These are phyloP conservation scores for Puccinia polysora DNA, from an alignment of 1,284 basidiomycete genomes.

Conservation along the genomic window DNA sequence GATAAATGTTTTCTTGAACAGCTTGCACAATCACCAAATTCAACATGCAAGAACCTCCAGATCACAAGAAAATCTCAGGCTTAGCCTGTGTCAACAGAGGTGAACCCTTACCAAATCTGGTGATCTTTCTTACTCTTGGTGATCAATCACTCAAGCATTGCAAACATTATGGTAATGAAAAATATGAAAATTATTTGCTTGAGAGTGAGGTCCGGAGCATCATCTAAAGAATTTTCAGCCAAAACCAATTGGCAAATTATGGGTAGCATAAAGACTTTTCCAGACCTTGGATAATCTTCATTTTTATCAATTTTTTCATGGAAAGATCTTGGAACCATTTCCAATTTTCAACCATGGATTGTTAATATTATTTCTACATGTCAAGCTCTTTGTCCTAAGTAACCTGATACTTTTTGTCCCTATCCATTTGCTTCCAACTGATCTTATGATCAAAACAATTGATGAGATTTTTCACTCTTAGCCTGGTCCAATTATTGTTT, in stretches of 20 bases:
- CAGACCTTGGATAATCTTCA: no score
- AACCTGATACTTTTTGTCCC: no score
- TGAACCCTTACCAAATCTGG: conserved; percentile 82
- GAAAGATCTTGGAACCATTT: no score
- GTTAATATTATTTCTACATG: no score
- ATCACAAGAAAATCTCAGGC: conserved; percentile 52
- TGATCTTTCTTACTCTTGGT: conserved; percentile 77
- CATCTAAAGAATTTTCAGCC: not conserved
- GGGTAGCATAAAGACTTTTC: conserved; percentile 8
- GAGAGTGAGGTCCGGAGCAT: conserved; percentile 50
- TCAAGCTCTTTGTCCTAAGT: no score
- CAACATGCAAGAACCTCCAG: conserved; percentile 31
- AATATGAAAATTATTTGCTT: conserved; percentile 56
- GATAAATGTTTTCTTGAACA: conserved; percentile 94
- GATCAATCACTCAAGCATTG: conserved; percentile 59
- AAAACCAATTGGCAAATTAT: conserved; percentile 12
- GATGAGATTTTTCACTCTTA: no score
- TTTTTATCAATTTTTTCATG: no score
- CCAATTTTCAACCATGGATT: no score
- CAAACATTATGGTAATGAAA: conserved; percentile 84
- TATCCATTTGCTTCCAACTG: no score
- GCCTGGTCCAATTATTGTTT: no score
- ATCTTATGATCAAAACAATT: no score
- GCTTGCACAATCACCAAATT: conserved; percentile 86
- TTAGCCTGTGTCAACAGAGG: conserved; percentile 66